These are phyloP conservation scores for Guyanaporus albipodus DNA, from an alignment of 768 basidiomycete genomes.

Conservation along the genomic window DNA sequence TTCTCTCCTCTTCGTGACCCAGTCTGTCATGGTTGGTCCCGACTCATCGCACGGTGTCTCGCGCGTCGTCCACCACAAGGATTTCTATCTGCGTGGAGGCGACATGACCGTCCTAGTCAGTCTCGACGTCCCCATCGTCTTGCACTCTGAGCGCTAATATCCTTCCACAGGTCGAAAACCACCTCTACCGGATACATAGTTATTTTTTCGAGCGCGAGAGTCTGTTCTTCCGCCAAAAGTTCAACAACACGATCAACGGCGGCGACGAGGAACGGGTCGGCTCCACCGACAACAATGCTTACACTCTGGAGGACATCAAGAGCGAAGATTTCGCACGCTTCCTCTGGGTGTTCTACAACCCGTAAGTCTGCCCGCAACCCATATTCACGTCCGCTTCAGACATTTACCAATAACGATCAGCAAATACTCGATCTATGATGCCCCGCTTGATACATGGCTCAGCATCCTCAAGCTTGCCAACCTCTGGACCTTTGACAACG, in stretches of 20 bases:
- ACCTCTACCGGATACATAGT: slow-evolving; percentile 53
- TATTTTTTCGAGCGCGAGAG: slow-evolving; percentile 67
- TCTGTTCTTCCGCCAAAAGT: slow-evolving; percentile 37
- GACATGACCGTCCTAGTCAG: slow-evolving; percentile 57
- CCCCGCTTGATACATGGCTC: slow-evolving; percentile 39
- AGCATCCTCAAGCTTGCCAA: slow-evolving; percentile 38
- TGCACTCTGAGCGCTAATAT: slow-evolving; percentile 9
- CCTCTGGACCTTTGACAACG: slow-evolving; percentile 38
- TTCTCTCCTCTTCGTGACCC: slow-evolving; percentile 26
- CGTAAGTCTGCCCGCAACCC: slow-evolving; percentile 36
- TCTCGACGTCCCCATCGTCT: slow-evolving; percentile 1
- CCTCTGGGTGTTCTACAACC: slow-evolving; percentile 61
- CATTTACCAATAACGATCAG: slow-evolving; percentile 15
- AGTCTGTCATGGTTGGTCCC: slow-evolving; percentile 24
- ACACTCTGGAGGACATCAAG: slow-evolving; percentile 43
- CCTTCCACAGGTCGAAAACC: slow-evolving; percentile 49
- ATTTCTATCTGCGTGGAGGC: slow-evolving; percentile 55
- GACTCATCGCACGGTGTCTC: slow-evolving; percentile 26
- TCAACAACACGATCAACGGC: slow-evolving; percentile 28
- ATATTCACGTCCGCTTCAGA: not conserved
- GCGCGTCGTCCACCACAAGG: slow-evolving; percentile 34
- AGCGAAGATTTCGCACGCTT: slow-evolving; percentile 51
- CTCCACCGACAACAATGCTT: slow-evolving; percentile 37
- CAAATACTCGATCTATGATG: slow-evolving; percentile 38
- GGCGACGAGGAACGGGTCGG: slow-evolving; percentile 36